Evolutionary conservation across 148 eudicot genomes (phyloP), one percentile per base, ranked within the genome.

Genomic region (Amaranthus cruentus): DNA sequence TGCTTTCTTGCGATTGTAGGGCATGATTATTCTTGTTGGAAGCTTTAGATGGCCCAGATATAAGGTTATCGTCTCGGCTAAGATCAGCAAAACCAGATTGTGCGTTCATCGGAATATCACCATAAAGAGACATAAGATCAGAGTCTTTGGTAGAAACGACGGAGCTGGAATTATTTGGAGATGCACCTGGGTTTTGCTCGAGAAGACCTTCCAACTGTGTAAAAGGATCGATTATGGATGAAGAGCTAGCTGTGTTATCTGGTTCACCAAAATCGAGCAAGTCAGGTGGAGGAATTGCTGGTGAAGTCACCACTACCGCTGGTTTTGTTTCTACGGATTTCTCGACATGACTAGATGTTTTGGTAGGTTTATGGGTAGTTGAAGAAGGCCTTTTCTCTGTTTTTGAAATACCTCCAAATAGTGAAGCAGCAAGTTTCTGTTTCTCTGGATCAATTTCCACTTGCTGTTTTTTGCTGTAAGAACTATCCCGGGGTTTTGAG

Each of bases 381-480:
- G 86, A 56, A 55, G 85, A 72, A 3, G 77, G 85, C 75, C 79
- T 90, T 78, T 83, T 86, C 63, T 95, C 92, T 51, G 84, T 44
- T 77, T 83, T 91, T 15, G 90, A 81, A 65, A 75, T 47, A 48
- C 89, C 92, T 50, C 99, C 97, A 79, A 95, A 95, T 28, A 95
- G 72, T 9, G 99, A 95, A 78, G 96, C 99, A 48, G 99, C 99
- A 66, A 95, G 92, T 76, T 81, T 91, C 77, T 92, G 99, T 85
- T 91, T 95, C 75, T 95, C 99, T 5, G 86, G 83, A 55, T 84
- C 55, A 52, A 94, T 75, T 78, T 95, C 87, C 12, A 77, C 79
- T 73, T 85, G 82, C 46, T 80, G 82, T 82, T 81, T 83, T 72
- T 73, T 84, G 55, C 81, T 84, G 44, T 83, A 84, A 51, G 90